Base-by-base conservation (phyloP, 202 grass and related monocot species). In the Setaria italica region DNA sequence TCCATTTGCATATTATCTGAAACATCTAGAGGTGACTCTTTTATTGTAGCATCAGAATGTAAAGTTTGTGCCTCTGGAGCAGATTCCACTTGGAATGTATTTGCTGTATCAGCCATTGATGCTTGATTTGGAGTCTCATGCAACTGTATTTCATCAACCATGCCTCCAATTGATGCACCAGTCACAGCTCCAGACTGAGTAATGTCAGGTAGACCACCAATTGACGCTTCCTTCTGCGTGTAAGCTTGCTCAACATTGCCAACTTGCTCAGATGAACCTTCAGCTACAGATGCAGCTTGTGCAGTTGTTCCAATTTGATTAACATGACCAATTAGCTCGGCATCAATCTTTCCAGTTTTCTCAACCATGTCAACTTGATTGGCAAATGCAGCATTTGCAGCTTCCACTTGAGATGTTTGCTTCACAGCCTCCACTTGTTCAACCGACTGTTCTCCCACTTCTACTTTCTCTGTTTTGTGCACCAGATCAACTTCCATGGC, bases 401-500 rank as follows among this genome's bases (percentile, higher is more conserved):
- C 29, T 79, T 87, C 75, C 66, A 60, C 54, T 62, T 53, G 75
- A 81, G 49, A 82, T 50, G 29, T 42, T 62, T 86, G 66, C 55
- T 54, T 43, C 15, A 10, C 42, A 7, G 21, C 64, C 8, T 62
- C 76, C 54, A 62, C 58, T 32, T 74, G 29, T 65, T 74, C 76
- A 55, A 42, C 55, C 3, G 9, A 20, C 7, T 1, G 54, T 62
- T 72, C 67, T 49, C 45, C 62, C 4, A 7, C 47, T 67, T 84
- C 71, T 56, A 42, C 35, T 47, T 68, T 67, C 39, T 72, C 70
- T 34, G 69, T 77, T 87, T 80, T 84, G 39, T 67, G 12, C 10
- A 88, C 64, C 20, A 51, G 70, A 7, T 88, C 72, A 85, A 70
- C 49, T 81, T 88, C 64, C 67, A 76, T 60, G 30, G 70, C 41